Conservation (phyloP, 352 stramenopile species). For the Pythium vanterpoolii region DNA sequence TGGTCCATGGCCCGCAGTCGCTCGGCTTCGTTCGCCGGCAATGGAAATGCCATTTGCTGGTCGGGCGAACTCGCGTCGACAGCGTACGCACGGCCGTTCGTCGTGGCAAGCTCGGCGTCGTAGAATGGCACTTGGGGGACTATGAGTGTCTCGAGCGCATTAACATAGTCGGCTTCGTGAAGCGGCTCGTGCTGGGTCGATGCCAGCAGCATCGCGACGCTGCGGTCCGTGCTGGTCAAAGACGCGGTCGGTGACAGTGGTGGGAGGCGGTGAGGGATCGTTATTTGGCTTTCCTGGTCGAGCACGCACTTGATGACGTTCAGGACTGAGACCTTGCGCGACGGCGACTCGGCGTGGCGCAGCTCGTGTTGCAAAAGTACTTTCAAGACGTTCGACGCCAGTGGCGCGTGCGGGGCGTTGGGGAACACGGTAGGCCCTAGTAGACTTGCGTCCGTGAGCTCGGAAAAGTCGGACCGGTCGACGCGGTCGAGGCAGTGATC, state of each 20-base stretch:
- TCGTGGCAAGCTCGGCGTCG: too few relatives aligned
- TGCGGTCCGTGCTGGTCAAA: too few relatives aligned
- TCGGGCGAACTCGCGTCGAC: constrained; percentile 25
- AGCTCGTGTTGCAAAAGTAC: constrained; percentile 37
- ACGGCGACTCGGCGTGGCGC: constrained; percentile 23
- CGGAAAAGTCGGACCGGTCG: constrained; percentile 50
- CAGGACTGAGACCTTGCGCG: constrained; percentile 36
- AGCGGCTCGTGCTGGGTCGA: too few relatives aligned
- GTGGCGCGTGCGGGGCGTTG: constrained; percentile 17
- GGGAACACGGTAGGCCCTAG: constrained; percentile 25
- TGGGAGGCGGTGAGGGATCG: too few relatives aligned
- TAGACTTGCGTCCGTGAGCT: constrained; percentile 10
- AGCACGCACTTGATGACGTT: constrained; percentile 47
- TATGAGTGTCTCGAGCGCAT: too few relatives aligned
- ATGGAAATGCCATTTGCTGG: constrained; percentile 14
- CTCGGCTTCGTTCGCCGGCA: constrained; percentile 38
- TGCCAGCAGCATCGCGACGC: too few relatives aligned
- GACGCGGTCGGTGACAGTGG: too few relatives aligned
- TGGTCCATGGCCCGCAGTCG: constrained; percentile 43
- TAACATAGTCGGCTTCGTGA: too few relatives aligned
- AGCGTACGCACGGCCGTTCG: too few relatives aligned
- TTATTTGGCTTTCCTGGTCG: too few relatives aligned
- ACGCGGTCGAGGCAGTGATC: constrained; percentile 42
- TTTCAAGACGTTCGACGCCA: constrained; percentile 27
- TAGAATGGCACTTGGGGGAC: too few relatives aligned